Conservation (phyloP, 2,329 filamentous ascomycete species). For the Capronia americana region DNA sequence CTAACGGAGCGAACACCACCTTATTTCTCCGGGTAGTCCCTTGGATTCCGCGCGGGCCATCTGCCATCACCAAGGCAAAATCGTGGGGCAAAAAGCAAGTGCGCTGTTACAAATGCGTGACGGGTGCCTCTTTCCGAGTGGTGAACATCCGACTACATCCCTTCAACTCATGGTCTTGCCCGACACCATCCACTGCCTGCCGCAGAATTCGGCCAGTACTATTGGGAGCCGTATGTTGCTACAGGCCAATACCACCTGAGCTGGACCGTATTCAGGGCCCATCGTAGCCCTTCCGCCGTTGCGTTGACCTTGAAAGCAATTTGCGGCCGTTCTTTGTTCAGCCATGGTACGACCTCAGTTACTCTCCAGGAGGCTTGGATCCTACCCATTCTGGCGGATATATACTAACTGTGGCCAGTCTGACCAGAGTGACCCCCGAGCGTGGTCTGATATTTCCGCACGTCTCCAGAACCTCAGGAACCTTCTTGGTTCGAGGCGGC, state of each 20-base stretch:
- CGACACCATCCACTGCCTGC: constrained; percentile 9
- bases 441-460: constrained; percentile 39
- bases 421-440: constrained; percentile 38
- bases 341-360: constrained; percentile 38
- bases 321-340: constrained; percentile 22
- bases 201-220: neutral
- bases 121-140: constrained; percentile 20
- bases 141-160: constrained; percentile 25
- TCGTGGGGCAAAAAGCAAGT: constrained; percentile 25
- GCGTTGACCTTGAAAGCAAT: neutral
- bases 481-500: constrained; percentile 48
- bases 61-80: constrained; percentile 11
- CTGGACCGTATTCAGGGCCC: neutral
- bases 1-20: constrained; percentile 8
- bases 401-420: constrained; percentile 43
- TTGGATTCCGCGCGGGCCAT: constrained; percentile 14
- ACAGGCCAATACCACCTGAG: neutral
- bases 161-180: constrained; percentile 9
- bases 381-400: constrained; percentile 36
- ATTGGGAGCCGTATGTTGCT: neutral
- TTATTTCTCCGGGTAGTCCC: constrained; percentile 25
- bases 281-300: neutral
- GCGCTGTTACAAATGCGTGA: constrained; percentile 14
- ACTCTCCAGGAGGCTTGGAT: constrained; percentile 5
- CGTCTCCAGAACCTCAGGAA: constrained; percentile 49